Evolutionary conservation across 176 grass and related monocot genomes (phyloP), one percentile per base, ranked within the genome.

Genomic region (Leersia perrieri): DNA sequence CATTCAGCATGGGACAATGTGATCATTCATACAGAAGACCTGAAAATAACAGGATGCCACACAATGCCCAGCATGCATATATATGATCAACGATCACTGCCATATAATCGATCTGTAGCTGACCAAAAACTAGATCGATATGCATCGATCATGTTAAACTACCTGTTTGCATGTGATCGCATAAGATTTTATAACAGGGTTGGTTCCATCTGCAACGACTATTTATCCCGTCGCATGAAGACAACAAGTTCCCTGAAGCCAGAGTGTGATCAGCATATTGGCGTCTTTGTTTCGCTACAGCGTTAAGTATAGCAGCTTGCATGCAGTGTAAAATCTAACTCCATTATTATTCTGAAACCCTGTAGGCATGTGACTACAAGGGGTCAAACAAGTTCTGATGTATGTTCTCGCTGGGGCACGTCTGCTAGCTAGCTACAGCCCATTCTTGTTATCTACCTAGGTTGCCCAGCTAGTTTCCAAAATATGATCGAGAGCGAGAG

Each of bases 281-380:
- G 36, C 65, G 8, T 44, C 22, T 18, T 26, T 29, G 83, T 60
- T 71, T 60, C 9, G 36, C 36, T 78, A 68, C 51, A 30, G 36
- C 35, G 6, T 58, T 31, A 27, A 38, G 14, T 73, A 25, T 42
- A 27, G 32, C 4, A 23, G 4, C 53, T 58, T 58, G 53, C 53
- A 58, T 41, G 76, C 68, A 55, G 67, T 63, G 69, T 18, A 65
- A 79, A 62, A 36, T 71, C 33, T n/a, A 64, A 25, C 53, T 25
- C 22, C n/a, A 58, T 32, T 55, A 85, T 80, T 66, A 66, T 80
- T 73, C 76, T 20, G 12, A 66, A 72, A 33, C 42, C 40, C 41
- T 80, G 76, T 86, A 41, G 67, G 57, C 76, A 80, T 72, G 83
- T 86, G 83, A 80, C 58, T 57, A 73, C 55, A 79, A 72, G 57